These are phyloP conservation scores for Kwoniella newhampshirensis DNA, from an alignment of 768 basidiomycete species.

Conservation along the genomic window DNA sequence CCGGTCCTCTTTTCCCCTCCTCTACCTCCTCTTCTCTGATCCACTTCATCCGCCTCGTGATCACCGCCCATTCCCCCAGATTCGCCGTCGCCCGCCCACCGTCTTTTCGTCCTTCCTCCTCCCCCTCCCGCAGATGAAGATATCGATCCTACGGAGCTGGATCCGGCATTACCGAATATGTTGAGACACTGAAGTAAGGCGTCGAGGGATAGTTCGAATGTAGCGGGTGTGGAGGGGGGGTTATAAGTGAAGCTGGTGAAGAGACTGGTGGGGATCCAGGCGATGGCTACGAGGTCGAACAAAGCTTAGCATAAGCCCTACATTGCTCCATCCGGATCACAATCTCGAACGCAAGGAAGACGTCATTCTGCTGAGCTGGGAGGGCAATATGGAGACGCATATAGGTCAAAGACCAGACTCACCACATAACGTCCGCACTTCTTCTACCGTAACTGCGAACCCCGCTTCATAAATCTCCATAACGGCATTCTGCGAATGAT, in stretches of 20 bases:
- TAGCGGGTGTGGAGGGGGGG: conserved; percentile 35
- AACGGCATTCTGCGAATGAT: conserved; percentile 66
- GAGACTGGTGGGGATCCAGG: conserved; percentile 72
- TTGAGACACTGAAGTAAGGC: conserved; percentile 87
- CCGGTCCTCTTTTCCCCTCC: conserved; percentile 64
- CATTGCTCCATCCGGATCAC: too few species aligned
- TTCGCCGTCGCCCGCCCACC: conserved; percentile 54
- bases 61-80: conserved; percentile 50
- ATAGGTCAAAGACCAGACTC: conserved; percentile 30
- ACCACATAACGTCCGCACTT: conserved; percentile 79
- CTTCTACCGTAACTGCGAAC: conserved; percentile 77
- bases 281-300: conserved; percentile 62
- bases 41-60: conserved; percentile 51
- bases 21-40: conserved; percentile 9
- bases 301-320: not conserved
- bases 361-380: not conserved
- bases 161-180: conserved; percentile 78
- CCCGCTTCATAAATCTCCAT: conserved; percentile 70
- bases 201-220: conserved; percentile 78
- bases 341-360: too few species aligned
- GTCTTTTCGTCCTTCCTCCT: conserved; percentile 54
- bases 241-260: conserved; percentile 76
- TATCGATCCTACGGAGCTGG: conserved; percentile 7
- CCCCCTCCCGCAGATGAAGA: not conserved
- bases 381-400: not conserved